Base-by-base conservation (phyloP, 2,329 filamentous ascomycete species). In the Purpureocillium takamizusanense region DNA sequence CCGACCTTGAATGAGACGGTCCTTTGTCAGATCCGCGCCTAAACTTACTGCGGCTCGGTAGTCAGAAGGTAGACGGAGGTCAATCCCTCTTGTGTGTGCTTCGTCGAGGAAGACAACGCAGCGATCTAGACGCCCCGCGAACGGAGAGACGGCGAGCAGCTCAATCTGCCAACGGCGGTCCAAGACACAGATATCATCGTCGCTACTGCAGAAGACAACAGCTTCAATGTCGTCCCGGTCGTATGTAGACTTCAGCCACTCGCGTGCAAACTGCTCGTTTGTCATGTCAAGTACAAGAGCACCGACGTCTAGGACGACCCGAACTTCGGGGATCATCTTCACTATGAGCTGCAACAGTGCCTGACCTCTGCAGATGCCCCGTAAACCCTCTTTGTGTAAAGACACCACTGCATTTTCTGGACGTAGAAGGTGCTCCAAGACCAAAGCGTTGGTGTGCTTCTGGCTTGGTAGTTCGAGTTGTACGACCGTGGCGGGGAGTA, bases 21-120 rank as follows among this genome's bases (percentile, higher is more conserved):
- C 83, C 47, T 87, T 87, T 0, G 76, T 80, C 2, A 86, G 48
- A 7, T 63, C 61, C 0, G 76, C 65, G 0, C 82, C 81, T 0
- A 89, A 54, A 0, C 80, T 86, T 0, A 87, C 75, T 0, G 76
- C 77, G 0, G 81, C 84, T 2, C 74, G 61, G 45, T 78, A 80
- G 10, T 69, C 3, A 0, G 39, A 33, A 0, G 79, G 82, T 2
- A 86, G 54, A 17, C 69, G 71, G 2, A 87, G 49, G 44, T 88
- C 82, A 0, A 72, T 84, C 0, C 83, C 83, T 39, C 83, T 59
- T 0, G 81, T 84, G 43, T 87, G 82, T 0, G 72, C 70, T 42
- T 87, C 76, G 39, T 87, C 82, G 0, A 88, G 60, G 41, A 78
- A 87, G 0, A 86, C 66, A 0, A 84, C 51, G 42, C 82, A 86